Conservation (phyloP, 768 basidiomycete species). For the Boletus patriciae region DNA sequence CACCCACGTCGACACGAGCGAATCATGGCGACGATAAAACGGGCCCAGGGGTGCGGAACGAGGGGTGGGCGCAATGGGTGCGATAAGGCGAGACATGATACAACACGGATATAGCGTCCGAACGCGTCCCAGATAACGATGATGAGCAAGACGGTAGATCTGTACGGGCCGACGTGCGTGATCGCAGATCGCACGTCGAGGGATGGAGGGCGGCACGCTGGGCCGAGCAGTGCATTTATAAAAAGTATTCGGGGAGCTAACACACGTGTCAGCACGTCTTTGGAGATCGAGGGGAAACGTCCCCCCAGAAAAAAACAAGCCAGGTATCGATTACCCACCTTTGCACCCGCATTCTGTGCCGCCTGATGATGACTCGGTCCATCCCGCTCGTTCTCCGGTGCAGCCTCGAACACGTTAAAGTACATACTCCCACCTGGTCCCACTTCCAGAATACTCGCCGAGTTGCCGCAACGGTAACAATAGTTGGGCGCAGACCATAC, state of each 20-base stretch:
- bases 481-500: slow-evolving; percentile 99
- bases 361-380: slow-evolving; percentile 83
- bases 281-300: not conserved
- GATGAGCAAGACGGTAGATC: not conserved
- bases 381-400: slow-evolving; percentile 95
- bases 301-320: not conserved
- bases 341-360: slow-evolving; percentile 66
- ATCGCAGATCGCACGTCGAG: slow-evolving; percentile 12
- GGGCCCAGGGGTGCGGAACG: not conserved
- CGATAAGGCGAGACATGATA: not conserved
- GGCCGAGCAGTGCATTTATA: slow-evolving; percentile 29
- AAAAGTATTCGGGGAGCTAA: slow-evolving; percentile 82
- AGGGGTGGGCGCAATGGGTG: not conserved
- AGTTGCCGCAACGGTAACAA: slow-evolving; percentile 97
- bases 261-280: not conserved
- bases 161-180: not conserved
- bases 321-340: slow-evolving; percentile 45
- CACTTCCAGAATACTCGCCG: slow-evolving; percentile 94
- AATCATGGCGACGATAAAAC: not conserved
- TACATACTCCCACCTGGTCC: slow-evolving; percentile 84
- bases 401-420: slow-evolving; percentile 98
- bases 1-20: not conserved
- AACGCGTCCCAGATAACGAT: slow-evolving; percentile 7
- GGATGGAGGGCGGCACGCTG: not conserved
- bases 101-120: slow-evolving; percentile 2